Evolutionary conservation across 2,329 filamentous ascomycete species (phyloP).

Genomic region (Cytospora paraplurivora): DNA sequence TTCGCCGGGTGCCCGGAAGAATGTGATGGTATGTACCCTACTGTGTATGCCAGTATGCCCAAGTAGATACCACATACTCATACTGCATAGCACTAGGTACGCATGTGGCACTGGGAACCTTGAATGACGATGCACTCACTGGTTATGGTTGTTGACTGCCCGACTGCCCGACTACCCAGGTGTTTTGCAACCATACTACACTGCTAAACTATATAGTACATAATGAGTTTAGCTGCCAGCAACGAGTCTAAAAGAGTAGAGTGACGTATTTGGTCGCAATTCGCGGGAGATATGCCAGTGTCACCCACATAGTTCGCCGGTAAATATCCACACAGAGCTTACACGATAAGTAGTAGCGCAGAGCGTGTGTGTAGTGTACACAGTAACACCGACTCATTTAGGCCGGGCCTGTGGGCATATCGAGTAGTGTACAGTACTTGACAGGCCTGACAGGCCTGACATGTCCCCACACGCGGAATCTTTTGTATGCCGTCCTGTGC

Average conservation of each 20-base stretch:
- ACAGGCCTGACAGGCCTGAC: neutral
- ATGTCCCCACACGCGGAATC: neutral
- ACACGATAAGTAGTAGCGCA: neutral
- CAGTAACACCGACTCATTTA: neutral
- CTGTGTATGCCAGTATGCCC: no score
- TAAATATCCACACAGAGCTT: constrained; percentile 3
- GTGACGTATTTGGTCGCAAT: constrained; percentile 21
- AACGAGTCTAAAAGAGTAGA: constrained; percentile 23
- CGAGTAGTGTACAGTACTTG: neutral
- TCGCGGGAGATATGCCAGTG: constrained; percentile 17
- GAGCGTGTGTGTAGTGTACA: constrained; percentile 1
- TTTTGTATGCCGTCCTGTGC: neutral
- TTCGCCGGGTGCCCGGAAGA: neutral
- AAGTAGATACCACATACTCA: neutral
- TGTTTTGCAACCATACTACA: neutral
- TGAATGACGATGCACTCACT: no score
- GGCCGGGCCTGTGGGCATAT: neutral
- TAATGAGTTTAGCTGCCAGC: constrained; percentile 1
- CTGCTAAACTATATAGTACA: no score
- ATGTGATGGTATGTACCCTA: neutral
- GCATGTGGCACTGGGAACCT: neutral
- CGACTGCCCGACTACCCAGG: neutral
- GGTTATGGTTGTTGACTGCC: no score
- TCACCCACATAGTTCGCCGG: constrained; percentile 4
- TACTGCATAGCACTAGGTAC: neutral